Conservation (phyloP, 129 eudicot species). For the Pseudognaphalium luteoalbum region DNA sequence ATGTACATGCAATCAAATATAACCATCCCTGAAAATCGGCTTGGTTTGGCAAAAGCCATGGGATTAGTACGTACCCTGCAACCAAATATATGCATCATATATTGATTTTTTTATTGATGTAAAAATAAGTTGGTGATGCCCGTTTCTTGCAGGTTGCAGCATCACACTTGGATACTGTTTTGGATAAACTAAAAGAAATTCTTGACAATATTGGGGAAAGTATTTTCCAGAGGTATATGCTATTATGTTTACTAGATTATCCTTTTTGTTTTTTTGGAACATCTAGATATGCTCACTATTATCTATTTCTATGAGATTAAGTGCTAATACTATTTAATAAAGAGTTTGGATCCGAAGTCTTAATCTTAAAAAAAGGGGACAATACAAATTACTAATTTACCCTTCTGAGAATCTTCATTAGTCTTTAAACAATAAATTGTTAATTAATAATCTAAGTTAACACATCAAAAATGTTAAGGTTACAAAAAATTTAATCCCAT, state of each 20-base stretch:
- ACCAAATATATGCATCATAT: slow-evolving; percentile 9
- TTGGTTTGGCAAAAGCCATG: slow-evolving; percentile 96
- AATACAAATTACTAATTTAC: too few species aligned
- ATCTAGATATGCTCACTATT: not conserved
- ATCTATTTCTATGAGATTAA: not conserved
- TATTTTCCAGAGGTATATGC: slow-evolving; percentile 67
- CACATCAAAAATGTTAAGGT: too few species aligned
- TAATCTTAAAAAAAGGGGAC: too few species aligned
- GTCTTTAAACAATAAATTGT: too few species aligned
- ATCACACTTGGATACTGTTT: slow-evolving; percentile 90
- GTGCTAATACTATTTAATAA: not conserved
- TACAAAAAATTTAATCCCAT: too few species aligned
- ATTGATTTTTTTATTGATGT: slow-evolving; percentile 13
- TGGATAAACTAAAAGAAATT: slow-evolving; percentile 92
- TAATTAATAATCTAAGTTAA: too few species aligned
- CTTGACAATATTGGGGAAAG: slow-evolving; percentile 85
- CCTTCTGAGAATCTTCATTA: too few species aligned
- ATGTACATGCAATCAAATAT: slow-evolving; percentile 88
- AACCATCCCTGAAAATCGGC: slow-evolving; percentile 77
- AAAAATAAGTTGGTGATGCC: slow-evolving; percentile 9
- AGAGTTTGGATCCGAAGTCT: too few species aligned
- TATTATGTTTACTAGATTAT: not conserved
- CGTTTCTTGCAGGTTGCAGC: slow-evolving; percentile 76
- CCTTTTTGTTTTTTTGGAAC: not conserved
- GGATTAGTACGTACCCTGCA: slow-evolving; percentile 64